Conservation (phyloP, 768 basidiomycete genomes). For the Kwoniella europaea region DNA sequence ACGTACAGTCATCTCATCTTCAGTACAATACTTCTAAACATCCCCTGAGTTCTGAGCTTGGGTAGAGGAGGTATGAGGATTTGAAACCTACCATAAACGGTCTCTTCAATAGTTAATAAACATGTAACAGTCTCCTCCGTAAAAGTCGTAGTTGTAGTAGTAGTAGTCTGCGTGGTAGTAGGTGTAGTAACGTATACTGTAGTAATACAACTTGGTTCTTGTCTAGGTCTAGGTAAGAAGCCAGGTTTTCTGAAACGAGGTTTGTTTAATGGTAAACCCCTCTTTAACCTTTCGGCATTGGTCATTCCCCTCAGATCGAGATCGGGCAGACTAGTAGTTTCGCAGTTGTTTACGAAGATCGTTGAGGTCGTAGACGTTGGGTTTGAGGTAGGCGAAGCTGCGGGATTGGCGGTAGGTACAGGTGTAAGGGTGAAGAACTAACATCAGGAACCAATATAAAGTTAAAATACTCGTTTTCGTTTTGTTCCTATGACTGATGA, state of each 20-base stretch:
- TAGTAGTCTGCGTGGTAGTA: neutral
- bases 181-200: neutral
- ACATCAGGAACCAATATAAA: no score
- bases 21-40: no score
- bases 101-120: neutral
- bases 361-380: no score
- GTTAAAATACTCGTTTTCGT: neutral
- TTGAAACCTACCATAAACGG: neutral
- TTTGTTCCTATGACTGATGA: neutral
- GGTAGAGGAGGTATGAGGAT: no score
- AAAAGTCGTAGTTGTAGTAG: neutral
- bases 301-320: constrained; percentile 6
- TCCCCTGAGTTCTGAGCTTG: no score
- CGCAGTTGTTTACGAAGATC: no score
- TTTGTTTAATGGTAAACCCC: constrained; percentile 24
- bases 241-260: constrained; percentile 7
- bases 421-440: no score
- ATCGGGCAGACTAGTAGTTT: no score
- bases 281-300: constrained; percentile 26
- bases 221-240: neutral
- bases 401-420: no score
- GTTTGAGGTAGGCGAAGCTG: no score
- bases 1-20: no score
- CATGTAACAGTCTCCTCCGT: neutral
- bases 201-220: neutral